phyloP scores from a whole-genome alignment of 2,329 filamentous ascomycete genomes.

The Colletotrichum sp. region DNA sequence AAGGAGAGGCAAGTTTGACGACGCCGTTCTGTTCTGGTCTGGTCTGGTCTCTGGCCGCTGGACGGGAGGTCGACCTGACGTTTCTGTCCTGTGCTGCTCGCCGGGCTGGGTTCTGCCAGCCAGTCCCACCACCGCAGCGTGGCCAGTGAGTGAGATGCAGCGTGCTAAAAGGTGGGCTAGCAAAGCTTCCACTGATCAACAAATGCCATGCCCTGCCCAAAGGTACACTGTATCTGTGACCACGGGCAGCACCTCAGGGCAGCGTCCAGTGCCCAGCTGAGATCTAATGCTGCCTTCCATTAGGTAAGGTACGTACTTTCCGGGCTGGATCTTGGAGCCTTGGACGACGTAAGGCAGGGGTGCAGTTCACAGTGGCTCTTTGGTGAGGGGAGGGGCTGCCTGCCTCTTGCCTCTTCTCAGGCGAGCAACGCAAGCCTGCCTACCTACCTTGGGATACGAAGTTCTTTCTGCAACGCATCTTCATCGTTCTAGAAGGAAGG shows the following conservation, averaged over 20 bases:
- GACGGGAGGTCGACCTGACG: not conserved
- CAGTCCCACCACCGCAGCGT: not conserved
- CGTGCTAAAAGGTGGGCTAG: not conserved
- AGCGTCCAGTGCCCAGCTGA: not conserved
- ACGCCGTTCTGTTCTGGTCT: constrained; percentile 15
- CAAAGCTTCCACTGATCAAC: constrained; percentile 6
- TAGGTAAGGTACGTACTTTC: constrained; percentile 12
- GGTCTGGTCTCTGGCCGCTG: not conserved
- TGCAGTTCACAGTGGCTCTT: not conserved
- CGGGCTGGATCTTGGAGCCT: not conserved
- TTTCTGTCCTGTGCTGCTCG: not conserved
- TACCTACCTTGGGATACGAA: not conserved
- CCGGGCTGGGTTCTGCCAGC: not conserved
- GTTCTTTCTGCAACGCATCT: not conserved
- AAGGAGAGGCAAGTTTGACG: constrained; percentile 22
- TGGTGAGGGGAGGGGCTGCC: constrained; percentile 8
- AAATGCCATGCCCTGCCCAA: not conserved
- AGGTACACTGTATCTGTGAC: constrained; percentile 13
- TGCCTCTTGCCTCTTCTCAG: not conserved
- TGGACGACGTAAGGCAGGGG: constrained; percentile 13
- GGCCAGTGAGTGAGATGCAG: not conserved
- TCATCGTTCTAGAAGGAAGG: not conserved
- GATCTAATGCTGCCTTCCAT: not conserved
- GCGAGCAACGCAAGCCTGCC: not conserved
- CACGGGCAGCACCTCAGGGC: not conserved